phyloP scores from a whole-genome alignment of 345 rosid genomes.

The Psidium friedrichsthalianum region DNA sequence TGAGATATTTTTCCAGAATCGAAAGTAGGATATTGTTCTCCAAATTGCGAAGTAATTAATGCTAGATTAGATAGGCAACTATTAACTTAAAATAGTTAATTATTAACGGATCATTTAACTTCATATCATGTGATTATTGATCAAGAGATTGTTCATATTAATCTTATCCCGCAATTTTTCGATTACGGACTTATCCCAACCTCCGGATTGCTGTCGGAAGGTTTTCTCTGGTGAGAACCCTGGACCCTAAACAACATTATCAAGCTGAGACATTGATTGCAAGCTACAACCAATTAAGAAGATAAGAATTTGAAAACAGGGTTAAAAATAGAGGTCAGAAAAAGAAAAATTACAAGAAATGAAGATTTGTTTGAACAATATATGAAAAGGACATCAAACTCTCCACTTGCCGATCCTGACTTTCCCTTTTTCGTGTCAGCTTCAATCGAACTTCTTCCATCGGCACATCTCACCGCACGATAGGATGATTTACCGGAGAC shows the following conservation, averaged over 20 bases:
- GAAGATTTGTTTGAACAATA: not conserved
- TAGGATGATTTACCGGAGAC: not conserved
- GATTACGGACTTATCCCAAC: not conserved
- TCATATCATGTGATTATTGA: not conserved
- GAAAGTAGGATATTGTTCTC: not conserved
- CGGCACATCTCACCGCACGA: not conserved
- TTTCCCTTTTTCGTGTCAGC: not conserved
- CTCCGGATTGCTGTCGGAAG: too few species aligned
- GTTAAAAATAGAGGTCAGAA: not conserved
- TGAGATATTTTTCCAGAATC: fast-evolving
- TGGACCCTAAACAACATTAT: too few species aligned
- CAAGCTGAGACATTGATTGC: too few species aligned
- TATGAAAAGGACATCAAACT: not conserved
- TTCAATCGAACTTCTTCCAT: not conserved
- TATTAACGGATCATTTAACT: not conserved
- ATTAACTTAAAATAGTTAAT: not conserved
- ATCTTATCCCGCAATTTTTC: fast-evolving
- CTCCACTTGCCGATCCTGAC: not conserved
- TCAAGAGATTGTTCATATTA: not conserved
- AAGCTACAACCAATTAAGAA: too few species aligned
- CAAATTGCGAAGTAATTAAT: not conserved
- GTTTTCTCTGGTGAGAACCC: not conserved
- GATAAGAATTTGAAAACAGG: too few species aligned
- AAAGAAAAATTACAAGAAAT: not conserved
- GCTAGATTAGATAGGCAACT: not conserved